Evolutionary conservation across 352 stramenopile species (phyloP).

Genomic region (Phytophthora nicotianae): DNA sequence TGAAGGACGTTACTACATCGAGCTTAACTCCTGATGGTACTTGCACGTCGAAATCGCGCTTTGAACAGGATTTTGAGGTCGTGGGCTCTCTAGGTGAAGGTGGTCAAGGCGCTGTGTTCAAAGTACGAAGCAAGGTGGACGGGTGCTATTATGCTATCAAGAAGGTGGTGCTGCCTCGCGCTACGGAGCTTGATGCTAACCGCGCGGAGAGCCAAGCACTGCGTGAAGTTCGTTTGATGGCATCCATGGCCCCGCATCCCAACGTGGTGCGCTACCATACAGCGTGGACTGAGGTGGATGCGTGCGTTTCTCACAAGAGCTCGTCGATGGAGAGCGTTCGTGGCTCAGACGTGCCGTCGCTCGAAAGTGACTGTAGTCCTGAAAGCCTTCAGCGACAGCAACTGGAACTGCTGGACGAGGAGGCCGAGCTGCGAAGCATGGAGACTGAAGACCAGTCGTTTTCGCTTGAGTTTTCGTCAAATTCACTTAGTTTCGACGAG

Average conservation of each 20-base stretch:
- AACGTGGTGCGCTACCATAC: slow-evolving; percentile 88
- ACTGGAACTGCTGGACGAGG: slow-evolving; percentile 38
- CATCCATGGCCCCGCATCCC: slow-evolving; percentile 60
- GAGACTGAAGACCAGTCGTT: slow-evolving; percentile 52
- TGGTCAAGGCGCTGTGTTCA: slow-evolving; percentile 76
- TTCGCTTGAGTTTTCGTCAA: slow-evolving; percentile 53
- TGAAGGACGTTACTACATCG: neutral
- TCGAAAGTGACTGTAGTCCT: slow-evolving; percentile 25
- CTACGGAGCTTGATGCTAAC: slow-evolving; percentile 43
- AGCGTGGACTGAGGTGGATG: slow-evolving; percentile 73
- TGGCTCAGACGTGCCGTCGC: slow-evolving; percentile 41
- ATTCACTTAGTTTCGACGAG: slow-evolving; percentile 58
- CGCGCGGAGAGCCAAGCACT: slow-evolving; percentile 61
- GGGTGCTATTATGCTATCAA: slow-evolving; percentile 81
- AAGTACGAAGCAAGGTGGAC: slow-evolving; percentile 76
- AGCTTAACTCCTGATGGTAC: slow-evolving; percentile 5
- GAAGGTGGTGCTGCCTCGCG: slow-evolving; percentile 62
- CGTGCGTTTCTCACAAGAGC: slow-evolving; percentile 29
- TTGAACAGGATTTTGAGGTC: slow-evolving; percentile 79
- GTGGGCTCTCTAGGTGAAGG: slow-evolving; percentile 66
- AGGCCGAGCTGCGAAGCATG: slow-evolving; percentile 28
- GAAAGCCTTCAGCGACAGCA: slow-evolving; percentile 34
- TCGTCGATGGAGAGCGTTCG: slow-evolving; percentile 41
- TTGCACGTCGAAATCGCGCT: slow-evolving; percentile 43
- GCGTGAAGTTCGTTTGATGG: slow-evolving; percentile 81